phyloP scores from a whole-genome alignment of 1,284 basidiomycete species.

The Cryptococcus maquisensis region DNA sequence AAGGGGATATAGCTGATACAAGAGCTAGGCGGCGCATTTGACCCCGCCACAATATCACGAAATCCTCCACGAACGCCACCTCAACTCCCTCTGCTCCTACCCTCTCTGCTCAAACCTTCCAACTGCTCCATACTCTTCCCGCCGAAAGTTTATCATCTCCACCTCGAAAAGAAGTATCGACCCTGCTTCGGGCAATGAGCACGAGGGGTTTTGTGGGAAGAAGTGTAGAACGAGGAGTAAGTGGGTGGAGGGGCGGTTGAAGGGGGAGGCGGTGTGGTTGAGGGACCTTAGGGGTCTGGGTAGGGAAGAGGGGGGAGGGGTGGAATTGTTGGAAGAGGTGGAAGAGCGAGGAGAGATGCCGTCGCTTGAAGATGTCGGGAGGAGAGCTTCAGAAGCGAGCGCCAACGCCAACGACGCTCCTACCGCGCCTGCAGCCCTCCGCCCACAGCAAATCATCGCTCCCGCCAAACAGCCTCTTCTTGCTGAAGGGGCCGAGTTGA shows the following conservation, averaged over 20 bases:
- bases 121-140: slow-evolving; percentile 18
- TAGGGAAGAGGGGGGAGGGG: slow-evolving; percentile 4
- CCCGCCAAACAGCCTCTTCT: not conserved
- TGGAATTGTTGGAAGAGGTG: slow-evolving; percentile 32
- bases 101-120: slow-evolving; percentile 32
- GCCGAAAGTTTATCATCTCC: slow-evolving; percentile 25
- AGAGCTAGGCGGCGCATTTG: slow-evolving; percentile 10
- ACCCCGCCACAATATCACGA: slow-evolving; percentile 29
- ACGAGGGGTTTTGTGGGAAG: slow-evolving; percentile 33
- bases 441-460: not conserved
- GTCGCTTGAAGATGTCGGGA: not conserved
- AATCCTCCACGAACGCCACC: slow-evolving; percentile 37
- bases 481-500: not conserved
- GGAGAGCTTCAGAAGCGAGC: not conserved
- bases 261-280: slow-evolving; percentile 32
- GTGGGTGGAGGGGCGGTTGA: slow-evolving; percentile 27
- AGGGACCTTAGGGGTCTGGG: not conserved
- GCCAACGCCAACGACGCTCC: not conserved
- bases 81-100: slow-evolving; percentile 39
- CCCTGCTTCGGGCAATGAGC: slow-evolving; percentile 31
- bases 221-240: slow-evolving; percentile 22
- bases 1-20: too few species aligned
- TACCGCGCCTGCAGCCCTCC: not conserved
- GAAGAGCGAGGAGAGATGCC: slow-evolving; percentile 19
- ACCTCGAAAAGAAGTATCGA: slow-evolving; percentile 25